These are phyloP conservation scores for Lycium barbarum DNA, from an alignment of 257 asterid species.

Conservation along the genomic window DNA sequence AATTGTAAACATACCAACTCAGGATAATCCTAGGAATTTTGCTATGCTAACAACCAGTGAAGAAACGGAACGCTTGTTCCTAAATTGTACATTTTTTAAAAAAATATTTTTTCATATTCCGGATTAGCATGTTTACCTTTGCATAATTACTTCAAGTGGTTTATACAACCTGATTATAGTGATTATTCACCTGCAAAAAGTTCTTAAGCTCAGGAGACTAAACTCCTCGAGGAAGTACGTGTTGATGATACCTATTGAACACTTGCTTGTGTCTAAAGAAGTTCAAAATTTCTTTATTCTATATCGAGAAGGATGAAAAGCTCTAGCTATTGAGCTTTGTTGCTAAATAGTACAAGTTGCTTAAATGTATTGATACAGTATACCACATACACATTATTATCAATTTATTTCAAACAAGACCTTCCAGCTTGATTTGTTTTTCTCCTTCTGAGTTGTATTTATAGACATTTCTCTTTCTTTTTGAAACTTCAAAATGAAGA, in stretches of 20 bases:
- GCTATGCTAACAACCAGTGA: background rate
- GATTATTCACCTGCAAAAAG: background rate
- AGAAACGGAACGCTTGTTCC: conserved; percentile 14
- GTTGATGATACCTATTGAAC: conserved; percentile 1
- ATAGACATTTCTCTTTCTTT: background rate
- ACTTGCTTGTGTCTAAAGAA: background rate
- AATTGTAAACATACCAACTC: background rate
- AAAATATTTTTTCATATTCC: background rate
- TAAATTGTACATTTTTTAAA: background rate
- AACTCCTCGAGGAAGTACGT: background rate
- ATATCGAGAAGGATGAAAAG: background rate
- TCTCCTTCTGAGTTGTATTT: conserved; percentile 11
- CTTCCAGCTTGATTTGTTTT: background rate
- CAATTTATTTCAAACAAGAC: background rate
- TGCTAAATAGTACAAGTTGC: background rate
- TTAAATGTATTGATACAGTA: background rate
- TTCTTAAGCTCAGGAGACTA: background rate
- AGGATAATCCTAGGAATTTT: background rate
- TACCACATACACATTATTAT: background rate
- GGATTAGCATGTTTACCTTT: conserved; percentile 7
- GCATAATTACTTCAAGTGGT: conserved; percentile 17
- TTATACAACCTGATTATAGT: background rate
- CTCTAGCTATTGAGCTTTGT: background rate
- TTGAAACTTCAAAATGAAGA: background rate
- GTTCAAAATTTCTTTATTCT: background rate